Evolutionary conservation across 2,329 filamentous ascomycete species (phyloP).

Genomic region (Fusarium praegraminearum): DNA sequence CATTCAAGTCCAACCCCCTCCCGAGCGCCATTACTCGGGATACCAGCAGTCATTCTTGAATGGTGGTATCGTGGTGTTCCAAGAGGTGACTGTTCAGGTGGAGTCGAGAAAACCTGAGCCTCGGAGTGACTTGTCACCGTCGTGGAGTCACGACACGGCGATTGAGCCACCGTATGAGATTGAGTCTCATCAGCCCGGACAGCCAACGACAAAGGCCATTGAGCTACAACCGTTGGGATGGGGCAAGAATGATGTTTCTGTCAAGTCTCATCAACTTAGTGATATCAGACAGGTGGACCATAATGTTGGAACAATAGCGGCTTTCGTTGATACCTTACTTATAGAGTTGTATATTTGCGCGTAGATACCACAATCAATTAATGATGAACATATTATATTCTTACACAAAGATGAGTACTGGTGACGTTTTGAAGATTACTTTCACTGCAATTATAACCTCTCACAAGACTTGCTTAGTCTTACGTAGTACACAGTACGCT

Average conservation of each 20-base stretch:
- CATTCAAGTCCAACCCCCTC: not conserved
- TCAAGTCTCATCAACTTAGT: constrained; percentile 12
- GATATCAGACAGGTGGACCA: not conserved
- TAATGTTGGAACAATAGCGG: constrained; percentile 11
- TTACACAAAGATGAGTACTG: no score
- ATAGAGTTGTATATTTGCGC: constrained; percentile 7
- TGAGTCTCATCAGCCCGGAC: not conserved
- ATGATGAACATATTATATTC: not conserved
- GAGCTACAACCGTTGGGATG: constrained; percentile 15
- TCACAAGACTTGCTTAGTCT: no score
- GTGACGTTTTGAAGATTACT: no score
- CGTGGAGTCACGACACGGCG: constrained; percentile 18
- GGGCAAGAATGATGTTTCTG: constrained; percentile 24
- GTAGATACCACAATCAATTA: not conserved
- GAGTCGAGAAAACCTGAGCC: constrained; percentile 11
- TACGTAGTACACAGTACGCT: no score
- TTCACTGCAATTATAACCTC: no score
- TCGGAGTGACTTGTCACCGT: not conserved
- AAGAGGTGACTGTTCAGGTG: constrained; percentile 23
- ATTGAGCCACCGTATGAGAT: not conserved
- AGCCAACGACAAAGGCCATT: not conserved
- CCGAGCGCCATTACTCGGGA: not conserved
- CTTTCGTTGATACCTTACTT: constrained; percentile 21
- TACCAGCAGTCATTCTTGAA: constrained; percentile 13
- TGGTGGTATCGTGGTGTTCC: constrained; percentile 22